Conservation (phyloP, 495 filamentous ascomycete species). For the Delitschia confertaspora region DNA sequence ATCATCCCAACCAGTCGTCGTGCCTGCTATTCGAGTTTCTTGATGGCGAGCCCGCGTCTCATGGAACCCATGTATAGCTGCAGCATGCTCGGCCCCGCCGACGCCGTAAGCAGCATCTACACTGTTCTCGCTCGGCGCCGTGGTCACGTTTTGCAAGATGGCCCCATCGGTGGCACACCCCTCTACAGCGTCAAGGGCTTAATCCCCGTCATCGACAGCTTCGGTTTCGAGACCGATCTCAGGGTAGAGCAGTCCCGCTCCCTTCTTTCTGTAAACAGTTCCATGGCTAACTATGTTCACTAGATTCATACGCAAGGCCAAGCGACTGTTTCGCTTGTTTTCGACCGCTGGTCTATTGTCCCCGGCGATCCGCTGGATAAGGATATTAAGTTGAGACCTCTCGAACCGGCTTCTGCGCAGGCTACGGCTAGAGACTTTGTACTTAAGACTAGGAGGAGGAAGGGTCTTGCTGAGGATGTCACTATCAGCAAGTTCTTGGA, state of each 20-base stretch:
- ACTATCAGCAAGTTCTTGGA: constrained; percentile 93
- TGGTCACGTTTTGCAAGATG: constrained; percentile 88
- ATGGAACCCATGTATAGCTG: constrained; percentile 94
- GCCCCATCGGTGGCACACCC: constrained; percentile 86
- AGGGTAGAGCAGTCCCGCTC: constrained; percentile 36
- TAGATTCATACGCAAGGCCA: constrained; percentile 87
- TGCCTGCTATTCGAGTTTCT: constrained; percentile 86
- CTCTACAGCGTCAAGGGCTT: constrained; percentile 83
- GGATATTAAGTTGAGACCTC: constrained; percentile 66
- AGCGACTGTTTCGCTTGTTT: constrained; percentile 80
- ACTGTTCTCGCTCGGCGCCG: constrained; percentile 81
- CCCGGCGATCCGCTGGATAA: constrained; percentile 91
- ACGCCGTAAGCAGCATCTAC: constrained; percentile 79
- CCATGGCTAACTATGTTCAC: background rate
- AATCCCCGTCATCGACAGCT: constrained; percentile 91
- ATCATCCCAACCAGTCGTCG: constrained; percentile 92
- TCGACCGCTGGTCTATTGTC: constrained; percentile 91
- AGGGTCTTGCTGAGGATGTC: constrained; percentile 92
- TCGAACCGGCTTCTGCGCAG: constrained; percentile 79
- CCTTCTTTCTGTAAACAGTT: background rate
- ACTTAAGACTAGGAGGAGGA: constrained; percentile 84
- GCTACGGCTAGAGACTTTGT: constrained; percentile 92
- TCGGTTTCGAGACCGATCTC: constrained; percentile 95
- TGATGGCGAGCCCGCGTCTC: constrained; percentile 90
- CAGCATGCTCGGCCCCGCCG: constrained; percentile 86